phyloP scores from a whole-genome alignment of 129 eudicot genomes.

The Saposhnikovia divaricata region DNA sequence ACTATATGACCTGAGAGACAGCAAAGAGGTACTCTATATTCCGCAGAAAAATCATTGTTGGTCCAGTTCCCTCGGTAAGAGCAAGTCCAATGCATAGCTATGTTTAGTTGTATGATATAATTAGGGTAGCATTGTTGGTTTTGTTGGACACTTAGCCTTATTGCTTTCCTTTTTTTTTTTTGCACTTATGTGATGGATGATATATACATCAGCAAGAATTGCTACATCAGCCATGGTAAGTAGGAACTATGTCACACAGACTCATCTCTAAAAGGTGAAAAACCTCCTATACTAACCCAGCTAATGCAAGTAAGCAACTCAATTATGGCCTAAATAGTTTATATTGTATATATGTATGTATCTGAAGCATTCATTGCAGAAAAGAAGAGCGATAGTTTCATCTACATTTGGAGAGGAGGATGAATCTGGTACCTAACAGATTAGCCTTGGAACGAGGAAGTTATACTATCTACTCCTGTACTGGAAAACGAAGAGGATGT shows the following conservation, averaged over 20 bases:
- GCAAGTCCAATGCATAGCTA: too few species aligned
- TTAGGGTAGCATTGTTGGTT: too few species aligned
- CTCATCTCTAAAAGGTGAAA: not conserved
- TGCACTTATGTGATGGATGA: too few species aligned
- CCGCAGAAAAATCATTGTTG: too few species aligned
- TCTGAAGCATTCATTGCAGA: constrained; percentile 33
- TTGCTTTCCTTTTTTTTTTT: too few species aligned
- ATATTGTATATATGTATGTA: not conserved
- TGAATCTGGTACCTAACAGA: constrained; percentile 45
- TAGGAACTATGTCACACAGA: not conserved
- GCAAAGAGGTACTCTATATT: too few species aligned
- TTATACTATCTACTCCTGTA: constrained; percentile 51
- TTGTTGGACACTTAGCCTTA: not conserved
- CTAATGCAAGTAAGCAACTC: not conserved
- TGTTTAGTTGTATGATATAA: too few species aligned
- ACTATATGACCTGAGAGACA: too few species aligned
- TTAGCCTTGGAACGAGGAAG: too few species aligned
- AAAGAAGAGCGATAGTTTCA: constrained; percentile 84
- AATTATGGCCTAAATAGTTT: not conserved
- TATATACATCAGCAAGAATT: not conserved
- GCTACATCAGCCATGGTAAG: not conserved
- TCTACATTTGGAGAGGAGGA: constrained; percentile 85
- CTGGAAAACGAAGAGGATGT: not conserved
- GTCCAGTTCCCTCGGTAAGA: too few species aligned
- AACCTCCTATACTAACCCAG: not conserved